These are phyloP conservation scores for Cudoniella acicularis DNA, from an alignment of 495 filamentous ascomycete genomes.

Conservation along the genomic window DNA sequence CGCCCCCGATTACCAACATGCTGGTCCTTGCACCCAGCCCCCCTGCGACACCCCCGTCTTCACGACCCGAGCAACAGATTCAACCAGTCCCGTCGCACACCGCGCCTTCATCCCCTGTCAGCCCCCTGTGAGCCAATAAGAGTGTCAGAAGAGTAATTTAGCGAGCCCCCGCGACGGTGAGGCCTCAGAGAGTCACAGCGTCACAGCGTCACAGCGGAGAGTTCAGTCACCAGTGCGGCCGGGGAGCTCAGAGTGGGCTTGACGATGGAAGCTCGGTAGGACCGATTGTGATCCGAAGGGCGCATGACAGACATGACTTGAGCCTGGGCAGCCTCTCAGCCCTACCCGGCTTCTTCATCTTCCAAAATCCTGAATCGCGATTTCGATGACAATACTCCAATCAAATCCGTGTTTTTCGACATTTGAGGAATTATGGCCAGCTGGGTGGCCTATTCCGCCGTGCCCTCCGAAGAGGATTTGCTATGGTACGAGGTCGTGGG, in stretches of 20 bases:
- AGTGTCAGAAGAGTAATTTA: background rate
- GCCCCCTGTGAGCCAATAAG: background rate
- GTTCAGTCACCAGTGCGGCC: background rate
- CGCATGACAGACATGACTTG: background rate
- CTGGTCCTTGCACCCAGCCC: background rate
- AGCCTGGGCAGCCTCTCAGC: background rate
- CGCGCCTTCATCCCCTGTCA: background rate
- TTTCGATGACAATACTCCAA: background rate
- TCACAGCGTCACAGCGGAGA: background rate
- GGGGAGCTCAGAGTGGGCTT: background rate
- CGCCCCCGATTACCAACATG: constrained; percentile 18
- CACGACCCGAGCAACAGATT: background rate
- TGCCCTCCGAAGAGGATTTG: background rate
- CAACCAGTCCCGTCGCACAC: background rate
- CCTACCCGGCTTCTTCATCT: background rate
- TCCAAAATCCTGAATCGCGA: background rate
- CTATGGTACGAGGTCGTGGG: background rate
- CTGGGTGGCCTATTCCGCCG: background rate
- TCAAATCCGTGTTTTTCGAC: background rate
- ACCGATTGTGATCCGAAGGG: background rate
- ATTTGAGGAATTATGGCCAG: background rate
- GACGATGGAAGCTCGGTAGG: background rate
- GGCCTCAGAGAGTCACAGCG: background rate
- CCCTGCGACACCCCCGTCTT: background rate
- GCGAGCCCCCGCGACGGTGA: constrained; percentile 2